These are phyloP conservation scores for Cicer pinnatifidum DNA, from an alignment of 306 rosid genomes.

Conservation along the genomic window DNA sequence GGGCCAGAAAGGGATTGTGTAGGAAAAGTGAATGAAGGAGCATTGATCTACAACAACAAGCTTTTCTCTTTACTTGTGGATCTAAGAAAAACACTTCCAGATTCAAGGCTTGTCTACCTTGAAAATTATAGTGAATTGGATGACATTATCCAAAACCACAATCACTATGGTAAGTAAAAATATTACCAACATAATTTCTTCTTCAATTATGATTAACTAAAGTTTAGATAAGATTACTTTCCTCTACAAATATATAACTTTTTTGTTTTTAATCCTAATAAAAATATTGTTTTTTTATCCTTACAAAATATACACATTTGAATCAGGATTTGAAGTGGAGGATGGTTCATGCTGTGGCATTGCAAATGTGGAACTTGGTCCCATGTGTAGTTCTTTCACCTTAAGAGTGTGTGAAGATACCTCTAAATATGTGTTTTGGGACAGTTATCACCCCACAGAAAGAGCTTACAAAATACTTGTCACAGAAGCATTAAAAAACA, in stretches of 20 bases:
- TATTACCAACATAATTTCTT: too few species aligned
- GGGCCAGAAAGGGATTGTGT: conserved; percentile 49
- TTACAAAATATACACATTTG: too few species aligned
- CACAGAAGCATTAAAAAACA: neutral
- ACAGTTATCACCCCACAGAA: conserved; percentile 65
- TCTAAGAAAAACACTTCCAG: conserved; percentile 41
- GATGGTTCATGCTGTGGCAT: conserved; percentile 62
- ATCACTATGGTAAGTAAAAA: conserved; percentile 45
- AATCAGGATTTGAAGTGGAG: conserved; percentile 57
- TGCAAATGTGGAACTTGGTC: conserved; percentile 51
- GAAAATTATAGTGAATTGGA: conserved; percentile 42
- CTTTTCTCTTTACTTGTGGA: conserved; percentile 43
- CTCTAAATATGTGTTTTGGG: conserved; percentile 67
- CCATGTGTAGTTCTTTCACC: conserved; percentile 45
- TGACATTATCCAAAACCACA: conserved; percentile 48
- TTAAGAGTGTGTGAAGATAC: conserved; percentile 47
- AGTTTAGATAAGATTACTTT: too few species aligned
- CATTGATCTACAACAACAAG: conserved; percentile 59
- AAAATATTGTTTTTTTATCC: too few species aligned
- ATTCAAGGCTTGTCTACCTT: conserved; percentile 56
- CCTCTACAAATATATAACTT: too few species aligned
- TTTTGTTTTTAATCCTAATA: too few species aligned
- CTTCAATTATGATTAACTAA: too few species aligned
- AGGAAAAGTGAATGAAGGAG: conserved; percentile 47
- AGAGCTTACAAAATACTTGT: conserved; percentile 35